Base-by-base conservation (phyloP, 345 rosid genomes). In the Rhodamnia rubescens region DNA sequence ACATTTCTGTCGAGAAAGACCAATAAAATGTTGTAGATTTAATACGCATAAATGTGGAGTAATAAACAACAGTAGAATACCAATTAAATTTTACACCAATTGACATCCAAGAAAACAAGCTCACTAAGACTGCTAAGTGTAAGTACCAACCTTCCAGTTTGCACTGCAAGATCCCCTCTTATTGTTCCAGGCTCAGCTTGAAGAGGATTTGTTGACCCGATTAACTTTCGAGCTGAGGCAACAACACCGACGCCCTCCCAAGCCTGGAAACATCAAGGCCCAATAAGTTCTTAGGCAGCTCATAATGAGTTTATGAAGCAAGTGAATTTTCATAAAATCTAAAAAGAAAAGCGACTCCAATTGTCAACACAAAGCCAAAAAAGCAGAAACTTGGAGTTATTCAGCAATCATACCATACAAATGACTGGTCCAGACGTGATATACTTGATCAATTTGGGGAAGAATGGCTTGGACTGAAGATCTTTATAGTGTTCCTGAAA, bases 171-270 rank as follows among this genome's bases (percentile, higher is more conserved):
- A 89, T 97, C 98, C 50, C 99, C 99, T 87, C 98, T 92, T 58
- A 97, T 95, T 13, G 99, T 95, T 86, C 99, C 99, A 49, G 98
- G 98, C 87, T 97, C 99, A 88, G 99, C 98, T 89, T 93, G 93
- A 87, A 95, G 98, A 87, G 99, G 99, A 91, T 97, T 91, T 11
- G 99, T 95, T 27, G 96, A 89, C 74, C 99, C 99, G 83, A 97
- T 97, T 27, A 97, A 87, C 89, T 95, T 97, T 64, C 99, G 94
- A 74, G 98, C 97, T 4, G 99, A 95, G 83, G 98, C 98, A 81
- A 97, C 99, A 83, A 95, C 94, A 78, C 99, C 98, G 85, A 93
- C 93, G 87, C 99, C 99, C 90, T 97, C 96, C 99, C 98, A 97
- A 57, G 95, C 98, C 99, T 97, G 85, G 27, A 58, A 82, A 89